A percentile compares a stretch with the other conserved stretches of the same genome.
These are phyloP conservation scores for Bretschneidera sinensis DNA, from an alignment of 345 rosid genomes.

Conservation along the genomic window DNA sequence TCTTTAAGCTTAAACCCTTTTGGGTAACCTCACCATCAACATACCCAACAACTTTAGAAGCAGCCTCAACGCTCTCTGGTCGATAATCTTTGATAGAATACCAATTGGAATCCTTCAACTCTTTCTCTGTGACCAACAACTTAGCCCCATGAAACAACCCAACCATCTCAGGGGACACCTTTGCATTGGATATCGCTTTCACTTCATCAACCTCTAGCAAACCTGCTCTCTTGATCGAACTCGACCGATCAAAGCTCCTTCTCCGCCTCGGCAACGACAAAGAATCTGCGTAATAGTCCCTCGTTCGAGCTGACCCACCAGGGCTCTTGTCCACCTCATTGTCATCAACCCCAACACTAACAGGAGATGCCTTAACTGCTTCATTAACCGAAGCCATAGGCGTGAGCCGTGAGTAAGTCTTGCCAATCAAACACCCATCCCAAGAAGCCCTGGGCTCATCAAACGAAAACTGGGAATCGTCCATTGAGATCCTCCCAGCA, in stretches of 20 bases:
- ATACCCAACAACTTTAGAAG: slow-evolving; percentile 43
- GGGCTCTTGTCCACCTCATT: slow-evolving; percentile 44
- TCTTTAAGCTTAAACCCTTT: slow-evolving; percentile 35
- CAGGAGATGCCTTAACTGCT: slow-evolving; percentile 40
- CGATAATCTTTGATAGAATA: slow-evolving; percentile 38
- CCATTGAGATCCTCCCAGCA: slow-evolving; percentile 35
- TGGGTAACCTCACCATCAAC: slow-evolving; percentile 34
- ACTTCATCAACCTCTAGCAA: slow-evolving; percentile 63
- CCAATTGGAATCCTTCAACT: slow-evolving; percentile 52
- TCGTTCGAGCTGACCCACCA: slow-evolving; percentile 80
- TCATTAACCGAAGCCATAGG: slow-evolving; percentile 48
- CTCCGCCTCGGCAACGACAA: slow-evolving; percentile 41
- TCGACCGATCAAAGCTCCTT: slow-evolving; percentile 67
- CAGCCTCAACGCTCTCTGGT: slow-evolving; percentile 29
- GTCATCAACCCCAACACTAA: slow-evolving; percentile 23
- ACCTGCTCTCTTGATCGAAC: slow-evolving; percentile 44
- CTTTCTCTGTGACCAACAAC: slow-evolving; percentile 51
- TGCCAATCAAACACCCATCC: slow-evolving; percentile 70
- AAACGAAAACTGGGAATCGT: slow-evolving; percentile 48
- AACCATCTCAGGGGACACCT: slow-evolving; percentile 65
- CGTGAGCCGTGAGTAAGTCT: slow-evolving; percentile 38
- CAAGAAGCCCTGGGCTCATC: slow-evolving; percentile 82
- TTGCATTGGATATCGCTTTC: slow-evolving; percentile 52
- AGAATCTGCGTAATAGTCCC: slow-evolving; percentile 63
- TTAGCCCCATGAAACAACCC: slow-evolving; percentile 58